phyloP scores from a whole-genome alignment of 163 green algal genomes.

The Prototheca cutis region DNA sequence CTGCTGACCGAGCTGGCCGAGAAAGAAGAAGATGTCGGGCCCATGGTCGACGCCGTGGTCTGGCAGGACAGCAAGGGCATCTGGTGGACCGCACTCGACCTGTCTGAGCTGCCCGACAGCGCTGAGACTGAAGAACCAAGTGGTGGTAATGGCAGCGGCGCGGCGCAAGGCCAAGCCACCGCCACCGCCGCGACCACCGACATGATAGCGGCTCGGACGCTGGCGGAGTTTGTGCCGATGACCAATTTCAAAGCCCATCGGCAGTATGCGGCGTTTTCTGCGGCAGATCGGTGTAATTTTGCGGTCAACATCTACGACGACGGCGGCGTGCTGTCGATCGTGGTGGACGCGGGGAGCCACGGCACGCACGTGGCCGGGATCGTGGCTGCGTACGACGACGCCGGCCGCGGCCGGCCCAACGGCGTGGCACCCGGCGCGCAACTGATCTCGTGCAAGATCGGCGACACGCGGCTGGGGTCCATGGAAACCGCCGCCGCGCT shows the following conservation, averaged over 20 bases:
- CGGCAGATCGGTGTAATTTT: slow-evolving; percentile 70
- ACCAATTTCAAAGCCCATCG: slow-evolving; percentile 50
- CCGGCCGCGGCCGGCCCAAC: slow-evolving; percentile 64
- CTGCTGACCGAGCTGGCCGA: slow-evolving; percentile 55
- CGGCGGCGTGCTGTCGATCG: slow-evolving; percentile 60
- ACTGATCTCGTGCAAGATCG: slow-evolving; percentile 88
- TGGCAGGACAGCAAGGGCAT: slow-evolving; percentile 70
- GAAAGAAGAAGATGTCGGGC: slow-evolving; percentile 49
- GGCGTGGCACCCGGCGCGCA: slow-evolving; percentile 76
- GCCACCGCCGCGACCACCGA: too few relatives aligned
- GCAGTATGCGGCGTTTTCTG: slow-evolving; percentile 42
- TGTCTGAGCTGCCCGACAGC: slow-evolving; percentile 42
- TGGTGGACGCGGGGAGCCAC: slow-evolving; percentile 74
- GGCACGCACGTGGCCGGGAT: slow-evolving; percentile 90
- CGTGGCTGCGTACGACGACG: slow-evolving; percentile 65
- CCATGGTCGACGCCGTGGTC: slow-evolving; percentile 70
- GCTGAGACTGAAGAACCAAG: too few relatives aligned
- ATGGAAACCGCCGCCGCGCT: slow-evolving; percentile 78
- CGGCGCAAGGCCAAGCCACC: too few relatives aligned
- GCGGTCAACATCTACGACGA: slow-evolving; percentile 81
- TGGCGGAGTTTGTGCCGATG: slow-evolving; percentile 66
- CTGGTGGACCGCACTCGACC: slow-evolving; percentile 75
- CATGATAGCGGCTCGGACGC: too few relatives aligned
- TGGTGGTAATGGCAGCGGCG: too few relatives aligned
- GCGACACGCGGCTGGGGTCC: slow-evolving; percentile 65